Evolutionary conservation across 2,329 filamentous ascomycete genomes (phyloP).

Genomic region (Aspergillus ochraceoroseus): DNA sequence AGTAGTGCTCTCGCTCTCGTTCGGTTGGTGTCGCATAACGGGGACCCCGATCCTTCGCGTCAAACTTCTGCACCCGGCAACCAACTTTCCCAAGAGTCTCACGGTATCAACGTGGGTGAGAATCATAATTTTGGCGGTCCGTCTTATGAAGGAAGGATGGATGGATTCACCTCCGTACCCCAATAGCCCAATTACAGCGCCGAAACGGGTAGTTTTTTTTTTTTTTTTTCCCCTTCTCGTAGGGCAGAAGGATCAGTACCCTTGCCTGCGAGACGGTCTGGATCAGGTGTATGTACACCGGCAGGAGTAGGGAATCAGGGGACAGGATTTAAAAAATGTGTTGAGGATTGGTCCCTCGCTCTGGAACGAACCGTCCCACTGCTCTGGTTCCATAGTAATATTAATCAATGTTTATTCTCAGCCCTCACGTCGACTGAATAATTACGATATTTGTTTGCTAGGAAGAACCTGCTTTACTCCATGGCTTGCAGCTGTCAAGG

Average conservation of each 20-base stretch:
- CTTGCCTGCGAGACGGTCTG: background rate
- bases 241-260: constrained; percentile 5
- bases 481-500: constrained; percentile 6
- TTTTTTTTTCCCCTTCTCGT: background rate
- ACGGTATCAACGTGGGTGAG: too few relatives aligned
- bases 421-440: background rate
- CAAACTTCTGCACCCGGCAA: too few relatives aligned
- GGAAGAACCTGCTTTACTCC: too few relatives aligned
- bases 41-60: background rate
- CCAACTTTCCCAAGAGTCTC: too few relatives aligned
- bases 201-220: background rate
- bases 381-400: background rate
- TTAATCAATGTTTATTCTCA: background rate
- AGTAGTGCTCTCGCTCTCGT: background rate
- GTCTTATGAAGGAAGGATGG: too few relatives aligned
- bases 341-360: constrained; percentile 1
- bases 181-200: too few relatives aligned
- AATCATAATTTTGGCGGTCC: too few relatives aligned
- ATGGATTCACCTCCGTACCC: too few relatives aligned
- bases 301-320: background rate
- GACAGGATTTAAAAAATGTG: too few relatives aligned
- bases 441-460: background rate
- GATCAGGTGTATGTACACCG: background rate
- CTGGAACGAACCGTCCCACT: constrained; percentile 1
- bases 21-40: background rate